Conservation (phyloP, 352 stramenopile genomes). For the Phytophthora litchii region DNA sequence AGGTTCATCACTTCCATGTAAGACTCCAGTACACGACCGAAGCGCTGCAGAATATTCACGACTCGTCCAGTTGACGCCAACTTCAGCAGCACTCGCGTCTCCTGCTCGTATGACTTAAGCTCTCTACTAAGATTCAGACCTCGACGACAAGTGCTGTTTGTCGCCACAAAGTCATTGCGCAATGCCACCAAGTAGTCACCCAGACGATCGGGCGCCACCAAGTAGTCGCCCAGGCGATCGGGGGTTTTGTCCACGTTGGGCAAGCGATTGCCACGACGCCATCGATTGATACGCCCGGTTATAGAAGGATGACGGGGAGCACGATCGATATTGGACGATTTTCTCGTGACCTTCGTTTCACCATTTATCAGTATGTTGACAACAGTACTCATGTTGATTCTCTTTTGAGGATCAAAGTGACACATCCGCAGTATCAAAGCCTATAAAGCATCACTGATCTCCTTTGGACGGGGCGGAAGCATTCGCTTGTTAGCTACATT, state of each 20-base stretch:
- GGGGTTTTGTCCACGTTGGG: constrained; percentile 7
- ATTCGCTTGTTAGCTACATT: neutral
- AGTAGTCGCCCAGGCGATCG: constrained; percentile 32
- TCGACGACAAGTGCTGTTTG: constrained; percentile 5
- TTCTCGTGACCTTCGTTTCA: neutral
- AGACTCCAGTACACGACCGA: constrained; percentile 19
- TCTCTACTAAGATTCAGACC: constrained; percentile 17
- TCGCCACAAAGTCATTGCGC: constrained; percentile 15
- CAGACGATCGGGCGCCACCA: constrained; percentile 28
- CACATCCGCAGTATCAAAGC: neutral
- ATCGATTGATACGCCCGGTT: constrained; percentile 22
- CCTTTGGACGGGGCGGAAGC: neutral
- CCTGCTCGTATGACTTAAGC: constrained; percentile 21
- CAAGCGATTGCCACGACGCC: constrained; percentile 12
- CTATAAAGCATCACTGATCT: neutral
- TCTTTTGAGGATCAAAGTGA: neutral
- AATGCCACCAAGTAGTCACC: constrained; percentile 34
- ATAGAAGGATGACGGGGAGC: too few species aligned
- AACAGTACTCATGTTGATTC: neutral
- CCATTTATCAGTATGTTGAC: neutral
- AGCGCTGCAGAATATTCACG: constrained; percentile 20
- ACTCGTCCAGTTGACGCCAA: constrained; percentile 19
- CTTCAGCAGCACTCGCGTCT: constrained; percentile 25
- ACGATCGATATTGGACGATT: too few species aligned
- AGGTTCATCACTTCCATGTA: constrained; percentile 24